Conservation (phyloP, 805 yeast species). For the Cyberlindnera maclurae region DNA sequence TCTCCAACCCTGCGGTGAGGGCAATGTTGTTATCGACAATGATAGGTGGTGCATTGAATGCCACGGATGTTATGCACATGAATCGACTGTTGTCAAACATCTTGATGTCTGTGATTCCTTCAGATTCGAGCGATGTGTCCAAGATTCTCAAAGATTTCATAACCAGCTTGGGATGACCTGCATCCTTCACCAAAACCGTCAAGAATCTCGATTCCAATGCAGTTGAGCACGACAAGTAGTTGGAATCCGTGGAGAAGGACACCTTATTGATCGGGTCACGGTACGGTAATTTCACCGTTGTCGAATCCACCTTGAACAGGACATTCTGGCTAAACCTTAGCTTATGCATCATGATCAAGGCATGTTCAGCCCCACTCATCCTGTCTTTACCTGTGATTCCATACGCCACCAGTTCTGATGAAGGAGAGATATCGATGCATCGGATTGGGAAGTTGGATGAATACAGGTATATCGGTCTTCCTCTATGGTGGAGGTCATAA, state of each 20-base stretch:
- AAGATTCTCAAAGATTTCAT: slow-evolving; percentile 61
- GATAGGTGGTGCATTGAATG: slow-evolving; percentile 60
- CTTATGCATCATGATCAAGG: slow-evolving; percentile 59
- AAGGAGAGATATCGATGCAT: slow-evolving; percentile 64
- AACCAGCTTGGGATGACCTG: slow-evolving; percentile 56
- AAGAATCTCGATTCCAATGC: slow-evolving; percentile 70
- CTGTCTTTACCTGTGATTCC: slow-evolving; percentile 80
- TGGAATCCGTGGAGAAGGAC: slow-evolving; percentile 65
- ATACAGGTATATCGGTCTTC: slow-evolving; percentile 62
- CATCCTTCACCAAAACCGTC: slow-evolving; percentile 59
- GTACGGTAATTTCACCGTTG: slow-evolving; percentile 76
- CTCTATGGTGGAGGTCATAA: slow-evolving; percentile 47
- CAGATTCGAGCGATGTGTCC: slow-evolving; percentile 67
- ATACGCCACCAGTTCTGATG: slow-evolving; percentile 61
- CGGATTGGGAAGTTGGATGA: slow-evolving; percentile 69
- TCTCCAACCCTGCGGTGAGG: slow-evolving; percentile 28
- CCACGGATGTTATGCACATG: slow-evolving; percentile 52
- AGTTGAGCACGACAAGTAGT: slow-evolving; percentile 62
- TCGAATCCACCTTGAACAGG: slow-evolving; percentile 41
- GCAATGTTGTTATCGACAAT: slow-evolving; percentile 59
- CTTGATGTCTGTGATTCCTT: slow-evolving; percentile 78
- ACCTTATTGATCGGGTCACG: slow-evolving; percentile 75
- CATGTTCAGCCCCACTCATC: slow-evolving; percentile 62
- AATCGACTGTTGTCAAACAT: slow-evolving; percentile 62
- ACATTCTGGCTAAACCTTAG: slow-evolving; percentile 11